phyloP scores from a whole-genome alignment of 169 alveolate species.

The Blepharisma undulans region DNA sequence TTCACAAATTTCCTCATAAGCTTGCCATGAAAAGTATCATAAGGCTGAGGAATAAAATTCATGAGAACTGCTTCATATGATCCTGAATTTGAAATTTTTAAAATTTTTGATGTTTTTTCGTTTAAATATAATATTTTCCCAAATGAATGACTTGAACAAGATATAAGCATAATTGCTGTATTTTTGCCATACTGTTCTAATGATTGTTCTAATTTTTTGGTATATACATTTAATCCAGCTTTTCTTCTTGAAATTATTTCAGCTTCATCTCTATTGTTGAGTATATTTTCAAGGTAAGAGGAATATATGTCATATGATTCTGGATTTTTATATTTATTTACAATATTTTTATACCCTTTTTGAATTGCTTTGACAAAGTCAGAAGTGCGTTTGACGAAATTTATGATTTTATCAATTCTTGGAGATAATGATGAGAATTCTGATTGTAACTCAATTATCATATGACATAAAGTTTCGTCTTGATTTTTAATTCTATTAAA shows the following conservation, averaged over 20 bases:
- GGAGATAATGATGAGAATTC: background rate
- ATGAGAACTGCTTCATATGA: background rate
- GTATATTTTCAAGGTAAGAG: background rate
- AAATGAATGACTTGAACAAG: background rate
- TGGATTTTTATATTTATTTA: background rate
- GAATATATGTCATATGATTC: background rate
- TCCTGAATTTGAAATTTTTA: background rate
- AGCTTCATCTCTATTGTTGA: background rate
- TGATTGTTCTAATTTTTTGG: background rate
- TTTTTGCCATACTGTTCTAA: background rate
- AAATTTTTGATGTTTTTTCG: background rate
- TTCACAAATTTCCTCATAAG: slow-evolving; percentile 1
- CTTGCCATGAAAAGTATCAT: background rate
- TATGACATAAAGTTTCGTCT: background rate
- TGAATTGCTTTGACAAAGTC: background rate
- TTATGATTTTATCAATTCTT: background rate
- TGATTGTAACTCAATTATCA: background rate
- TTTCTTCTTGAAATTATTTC: background rate
- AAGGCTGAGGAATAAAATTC: slow-evolving; percentile 12
- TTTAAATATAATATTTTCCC: slow-evolving; percentile 9
- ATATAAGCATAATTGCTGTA: background rate
- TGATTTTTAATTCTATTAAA: background rate
- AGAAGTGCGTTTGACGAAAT: background rate
- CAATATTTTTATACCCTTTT: background rate
- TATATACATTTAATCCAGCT: background rate